Evolutionary conservation across 2,329 filamentous ascomycete genomes (phyloP), one percentile per base, ranked within the genome.

Genomic region (Aspergillus fumigatus): DNA sequence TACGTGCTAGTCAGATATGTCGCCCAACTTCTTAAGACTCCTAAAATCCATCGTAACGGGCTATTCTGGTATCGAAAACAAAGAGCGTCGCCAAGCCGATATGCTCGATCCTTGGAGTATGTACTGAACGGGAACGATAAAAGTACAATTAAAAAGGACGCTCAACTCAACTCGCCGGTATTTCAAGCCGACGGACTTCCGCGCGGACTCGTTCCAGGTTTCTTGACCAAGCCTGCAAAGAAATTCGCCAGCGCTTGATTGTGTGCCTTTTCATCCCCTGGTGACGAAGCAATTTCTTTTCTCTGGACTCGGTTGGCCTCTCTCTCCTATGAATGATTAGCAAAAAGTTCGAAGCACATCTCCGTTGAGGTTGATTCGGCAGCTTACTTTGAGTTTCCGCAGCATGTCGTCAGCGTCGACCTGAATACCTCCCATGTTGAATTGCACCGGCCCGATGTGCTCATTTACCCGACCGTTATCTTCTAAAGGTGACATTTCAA

Each of bases 341-440:
- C 52, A 45, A 32, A 38, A 38, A 25, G 4, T 10, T 11, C 2
- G 14, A 9, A 45, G 5, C 11, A 14, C 3, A 25, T 21, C 5
- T 47, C 7, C 32, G 11, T 5, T 5, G 21, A 41, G 27, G 11
- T 26, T 19, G 25, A 32, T 17, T 4, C 25, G 14, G 17, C 21
- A 50, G 64, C 76, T 68, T 76, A 93, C 90, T 84, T 92, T 92
- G 59, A 96, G 80, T 65, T 89, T 85, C 73, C 92, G 88, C 56
- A 96, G 77, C 88, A 95, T 94, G 67, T 96, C 92, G 69, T 96
- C 92, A 8, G 92, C 92, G 74, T 97, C 92, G 29, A 96, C 90
- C 70, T 96, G 92, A 61, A 99, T 97, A 53, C 94, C 94, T 45
- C 94, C 94, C 83, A 99, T 94, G 72, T 99, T 99, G 78, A 97